Evolutionary conservation across 2,329 filamentous ascomycete species (phyloP), one percentile per base, ranked within the genome.

Genomic region (Colletotrichum sp.): DNA sequence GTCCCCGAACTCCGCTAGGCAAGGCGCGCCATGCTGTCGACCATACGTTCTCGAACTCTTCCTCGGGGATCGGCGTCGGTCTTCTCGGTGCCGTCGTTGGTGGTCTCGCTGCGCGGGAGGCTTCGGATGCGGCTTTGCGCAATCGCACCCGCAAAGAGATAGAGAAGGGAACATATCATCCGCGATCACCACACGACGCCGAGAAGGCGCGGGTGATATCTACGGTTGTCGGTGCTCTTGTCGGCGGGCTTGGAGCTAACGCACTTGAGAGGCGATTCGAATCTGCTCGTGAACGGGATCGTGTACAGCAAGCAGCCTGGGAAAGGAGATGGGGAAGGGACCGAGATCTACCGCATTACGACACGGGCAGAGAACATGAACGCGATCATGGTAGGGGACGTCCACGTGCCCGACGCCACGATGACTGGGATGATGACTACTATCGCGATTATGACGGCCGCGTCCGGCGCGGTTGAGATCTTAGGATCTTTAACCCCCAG

Each of bases 41-140:
- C 60, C 83, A 86, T 74, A 87, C 86, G 63, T 91, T 91, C 78
- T 87, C 87, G 48, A 84, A 86, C 67, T 88, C 88, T 6, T 83
- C 83, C 3, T 83, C 87, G 1, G 90, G 90, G 6, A 82, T 91
- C 4, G 88, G 89, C 52, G 86, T 87, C 9, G 87, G 89, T 28
- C 84, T 91, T 10, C 80, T 91, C 4, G 90, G 90, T 18, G 90
- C 90, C 26, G 84, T 91, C 2, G 86, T 91, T 2, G 90, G 90
- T 43, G 90, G 90, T 5, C 81, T 90, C 12, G 88, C 88, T n/a
- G 89, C 87, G 18, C 84, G 87, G 32, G 87, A 90, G 78, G 88
- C 85, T 2, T 85, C 84, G 60, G 87, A 88, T 36, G 85, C 85
- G 8, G 83, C 84, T n/a, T 81, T 80, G 67, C 80, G 81, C 28